Base-by-base conservation (phyloP, 768 basidiomycete genomes). In the Rhodotorula babjevae region DNA sequence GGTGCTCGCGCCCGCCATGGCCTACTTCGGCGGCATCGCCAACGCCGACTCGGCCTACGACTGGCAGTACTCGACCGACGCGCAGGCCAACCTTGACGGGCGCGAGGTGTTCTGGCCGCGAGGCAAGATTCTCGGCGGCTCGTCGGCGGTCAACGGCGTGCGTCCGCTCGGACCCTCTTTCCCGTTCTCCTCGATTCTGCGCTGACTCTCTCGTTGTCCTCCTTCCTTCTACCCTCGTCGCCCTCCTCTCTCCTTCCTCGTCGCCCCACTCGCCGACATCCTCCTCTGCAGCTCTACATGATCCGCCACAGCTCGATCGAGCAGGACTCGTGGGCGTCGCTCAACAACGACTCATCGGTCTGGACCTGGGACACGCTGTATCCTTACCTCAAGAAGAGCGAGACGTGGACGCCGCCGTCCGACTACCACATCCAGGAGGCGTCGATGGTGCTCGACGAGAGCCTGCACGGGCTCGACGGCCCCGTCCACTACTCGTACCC, bases 361-460 rank as follows among this genome's bases (percentile, higher is more conserved):
- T 80, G 78, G 80, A 62, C 71, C 16, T 81, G 78, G 77, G 76
- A 80, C 42, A 31, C 56, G 16, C 66, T 80, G 16, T 71, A 75
- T 57, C 71, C 75, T 0, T 73, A 56, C 44, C 47, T 76, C 40
- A 69, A 68, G 36, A 77, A 82, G 78, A 78, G 80, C 25, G 84
- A 84, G 66, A 82, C 77, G 36, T 84, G 79, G 69, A 81, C 82
- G 2, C 76, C 80, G 0, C 83, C 84, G 1, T n/a, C 74, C 7
- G 72, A 71, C 8, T 76, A 74, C 33, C 66, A 79, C 63, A 65
- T 76, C 33, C 27, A 71, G 18, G 53, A 76, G 7, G 79, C 79
- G 44, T 68, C 74, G 10, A 82, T 83, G 76, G 75, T 72, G 14
- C 67, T 78, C 47, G 73, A 82, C 72, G 52, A 76, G 27, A 76